These are phyloP conservation scores for Cystofilobasidium macerans DNA, from an alignment of 768 basidiomycete genomes.

Conservation along the genomic window DNA sequence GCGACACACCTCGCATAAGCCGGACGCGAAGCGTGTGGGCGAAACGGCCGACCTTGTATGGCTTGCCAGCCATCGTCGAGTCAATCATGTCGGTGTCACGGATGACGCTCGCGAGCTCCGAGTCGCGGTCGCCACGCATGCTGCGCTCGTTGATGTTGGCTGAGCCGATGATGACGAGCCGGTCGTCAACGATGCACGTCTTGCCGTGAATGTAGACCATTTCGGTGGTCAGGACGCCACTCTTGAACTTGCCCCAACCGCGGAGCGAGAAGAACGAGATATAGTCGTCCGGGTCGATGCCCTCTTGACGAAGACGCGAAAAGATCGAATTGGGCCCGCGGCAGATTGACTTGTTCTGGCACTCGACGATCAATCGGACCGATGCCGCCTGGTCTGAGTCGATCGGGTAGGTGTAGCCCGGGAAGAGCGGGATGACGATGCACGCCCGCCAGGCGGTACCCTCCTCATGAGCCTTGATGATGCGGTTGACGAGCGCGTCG, in stretches of 20 bases:
- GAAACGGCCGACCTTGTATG: slow-evolving; percentile 92
- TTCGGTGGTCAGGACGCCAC: slow-evolving; percentile 74
- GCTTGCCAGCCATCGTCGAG: slow-evolving; percentile 86
- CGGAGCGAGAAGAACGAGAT: slow-evolving; percentile 82
- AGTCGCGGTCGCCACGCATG: slow-evolving; percentile 90
- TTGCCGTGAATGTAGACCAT: slow-evolving; percentile 79
- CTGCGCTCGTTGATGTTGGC: slow-evolving; percentile 74
- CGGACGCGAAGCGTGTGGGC: slow-evolving; percentile 87
- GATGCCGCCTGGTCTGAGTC: slow-evolving; percentile 88
- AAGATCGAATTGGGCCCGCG: slow-evolving; percentile 90
- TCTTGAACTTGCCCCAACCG: slow-evolving; percentile 84
- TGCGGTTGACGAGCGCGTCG: slow-evolving; percentile 81
- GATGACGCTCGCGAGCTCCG: slow-evolving; percentile 83
- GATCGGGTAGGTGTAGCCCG: slow-evolving; percentile 85
- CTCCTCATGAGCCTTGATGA: slow-evolving; percentile 74
- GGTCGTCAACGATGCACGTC: slow-evolving; percentile 80
- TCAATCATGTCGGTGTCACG: slow-evolving; percentile 96
- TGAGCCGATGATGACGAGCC: slow-evolving; percentile 73
- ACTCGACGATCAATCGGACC: slow-evolving; percentile 88
- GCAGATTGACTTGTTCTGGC: slow-evolving; percentile 78
- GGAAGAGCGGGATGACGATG: slow-evolving; percentile 79
- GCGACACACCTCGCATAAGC: slow-evolving; percentile 55
- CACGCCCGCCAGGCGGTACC: slow-evolving; percentile 73
- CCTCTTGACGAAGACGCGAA: slow-evolving; percentile 66
- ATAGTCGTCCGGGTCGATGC: slow-evolving; percentile 85